A percentile compares a stretch with the other conserved stretches of the same genome.
Evolutionary conservation across 2,329 filamentous ascomycete genomes (phyloP).

Genomic region (Colletotrichum navitas): DNA sequence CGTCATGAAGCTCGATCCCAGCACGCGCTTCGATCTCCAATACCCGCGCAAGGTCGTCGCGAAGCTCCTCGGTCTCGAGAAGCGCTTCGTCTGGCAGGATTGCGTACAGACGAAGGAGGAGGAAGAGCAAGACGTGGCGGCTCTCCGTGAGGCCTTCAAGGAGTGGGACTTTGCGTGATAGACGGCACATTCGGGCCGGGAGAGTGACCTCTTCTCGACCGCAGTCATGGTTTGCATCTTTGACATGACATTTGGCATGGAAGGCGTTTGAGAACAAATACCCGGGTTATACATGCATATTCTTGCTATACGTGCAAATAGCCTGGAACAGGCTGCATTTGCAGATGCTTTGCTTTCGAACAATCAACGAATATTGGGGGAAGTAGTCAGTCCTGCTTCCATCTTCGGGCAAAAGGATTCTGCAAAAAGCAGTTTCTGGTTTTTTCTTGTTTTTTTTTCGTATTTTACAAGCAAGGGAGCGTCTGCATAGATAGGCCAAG

Average conservation of each 20-base stretch:
- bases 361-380: background rate
- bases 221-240: conserved; percentile 17
- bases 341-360: background rate
- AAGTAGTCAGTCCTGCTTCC: background rate
- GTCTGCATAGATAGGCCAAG: too few relatives aligned
- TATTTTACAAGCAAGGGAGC: background rate
- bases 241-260: conserved; percentile 30
- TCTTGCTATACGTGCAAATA: conserved; percentile 13
- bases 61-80: conserved; percentile 85
- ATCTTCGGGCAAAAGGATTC: background rate
- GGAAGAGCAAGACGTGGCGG: conserved; percentile 81
- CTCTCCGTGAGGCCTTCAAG: conserved; percentile 86
- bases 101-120: conserved; percentile 82
- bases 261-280: conserved; percentile 39
- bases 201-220: background rate
- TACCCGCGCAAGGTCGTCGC: conserved; percentile 90
- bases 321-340: background rate
- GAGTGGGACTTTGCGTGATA: conserved; percentile 83
- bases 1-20: conserved; percentile 78
- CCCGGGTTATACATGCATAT: conserved; percentile 37
- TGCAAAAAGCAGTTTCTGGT: too few relatives aligned
- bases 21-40: conserved; percentile 87
- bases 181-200: too few relatives aligned
- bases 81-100: conserved; percentile 86
- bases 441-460: background rate